Conservation (phyloP, 768 basidiomycete species). For the Plicaturopsis crispa region DNA sequence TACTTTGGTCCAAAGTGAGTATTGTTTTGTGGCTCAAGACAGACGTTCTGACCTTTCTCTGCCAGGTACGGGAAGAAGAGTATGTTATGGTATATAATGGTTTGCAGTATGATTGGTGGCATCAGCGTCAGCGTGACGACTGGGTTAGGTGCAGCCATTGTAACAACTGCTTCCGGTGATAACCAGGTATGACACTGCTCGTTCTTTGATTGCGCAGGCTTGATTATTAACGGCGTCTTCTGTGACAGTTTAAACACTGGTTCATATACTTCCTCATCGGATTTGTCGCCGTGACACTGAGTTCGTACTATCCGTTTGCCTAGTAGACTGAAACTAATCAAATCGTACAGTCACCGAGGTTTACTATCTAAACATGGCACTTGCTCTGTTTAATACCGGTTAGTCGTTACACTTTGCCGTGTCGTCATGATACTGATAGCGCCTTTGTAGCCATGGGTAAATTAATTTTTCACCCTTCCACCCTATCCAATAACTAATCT, state of each 20-base stretch:
- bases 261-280: constrained; percentile 83
- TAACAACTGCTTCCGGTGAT: constrained; percentile 65
- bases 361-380: constrained; percentile 91
- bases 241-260: constrained; percentile 76
- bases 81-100: constrained; percentile 93
- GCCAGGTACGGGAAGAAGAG: constrained; percentile 77
- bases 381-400: constrained; percentile 93
- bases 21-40: constrained; percentile 4
- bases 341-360: constrained; percentile 67
- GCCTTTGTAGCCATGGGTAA: constrained; percentile 56
- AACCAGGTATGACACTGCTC: constrained; percentile 52
- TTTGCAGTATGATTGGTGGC: constrained; percentile 96
- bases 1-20: constrained; percentile 74
- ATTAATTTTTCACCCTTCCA: constrained; percentile 12
- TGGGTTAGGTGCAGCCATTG: constrained; percentile 87
- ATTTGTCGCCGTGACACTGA: constrained; percentile 77
- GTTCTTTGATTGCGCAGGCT: not conserved
- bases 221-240: too few species aligned
- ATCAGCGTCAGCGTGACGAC: constrained; percentile 92
- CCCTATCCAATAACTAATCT: constrained; percentile 14
- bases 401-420: constrained; percentile 14
- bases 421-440: constrained; percentile 5
- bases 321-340: constrained; percentile 6
- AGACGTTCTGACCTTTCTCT: constrained; percentile 3
- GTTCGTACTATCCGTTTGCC: constrained; percentile 33